These are phyloP conservation scores for Hemileia vastatrix DNA, from an alignment of 1,284 basidiomycete genomes.

Conservation along the genomic window DNA sequence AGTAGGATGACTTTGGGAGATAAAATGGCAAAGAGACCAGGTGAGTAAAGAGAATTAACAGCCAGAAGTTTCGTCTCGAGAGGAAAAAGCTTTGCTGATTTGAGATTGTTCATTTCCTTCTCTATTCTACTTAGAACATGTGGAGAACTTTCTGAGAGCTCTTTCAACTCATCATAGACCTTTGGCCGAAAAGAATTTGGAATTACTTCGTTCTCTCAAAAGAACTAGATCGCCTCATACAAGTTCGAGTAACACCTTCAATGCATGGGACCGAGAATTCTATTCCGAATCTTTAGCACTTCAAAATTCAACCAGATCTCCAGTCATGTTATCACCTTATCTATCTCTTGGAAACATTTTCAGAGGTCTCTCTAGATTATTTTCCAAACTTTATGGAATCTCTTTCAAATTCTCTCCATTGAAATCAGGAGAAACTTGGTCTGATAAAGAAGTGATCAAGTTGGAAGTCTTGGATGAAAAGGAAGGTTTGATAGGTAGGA, in stretches of 20 bases:
- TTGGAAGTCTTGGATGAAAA: conserved; percentile 84
- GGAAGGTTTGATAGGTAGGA: conserved; percentile 75
- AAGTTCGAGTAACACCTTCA: conserved; percentile 47
- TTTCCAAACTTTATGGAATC: conserved; percentile 76
- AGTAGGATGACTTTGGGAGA: conserved; percentile 73
- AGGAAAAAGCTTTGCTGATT: too few relatives aligned
- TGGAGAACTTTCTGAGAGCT: conserved; percentile 18
- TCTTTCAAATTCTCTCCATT: conserved; percentile 54
- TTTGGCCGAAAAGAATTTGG: conserved; percentile 62
- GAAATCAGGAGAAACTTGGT: conserved; percentile 73
- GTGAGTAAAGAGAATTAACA: too few relatives aligned
- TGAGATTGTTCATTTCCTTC: too few relatives aligned
- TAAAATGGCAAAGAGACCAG: conserved; percentile 85
- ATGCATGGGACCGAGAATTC: conserved; percentile 88
- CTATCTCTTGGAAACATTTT: conserved; percentile 74
- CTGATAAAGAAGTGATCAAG: conserved; percentile 67
- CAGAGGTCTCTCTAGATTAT: conserved; percentile 72
- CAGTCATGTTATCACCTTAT: conserved; percentile 55
- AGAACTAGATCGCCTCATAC: conserved; percentile 55
- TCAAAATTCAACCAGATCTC: conserved; percentile 2
- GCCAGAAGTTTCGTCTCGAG: too few relatives aligned
- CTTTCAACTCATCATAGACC: conserved; percentile 66
- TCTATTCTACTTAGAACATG: not conserved
- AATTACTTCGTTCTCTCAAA: conserved; percentile 62
- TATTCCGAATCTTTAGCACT: conserved; percentile 46